Evolutionary conservation across 495 filamentous ascomycete species (phyloP), one percentile per base, ranked within the genome.

Genomic region (Usnea hakonensis): DNA sequence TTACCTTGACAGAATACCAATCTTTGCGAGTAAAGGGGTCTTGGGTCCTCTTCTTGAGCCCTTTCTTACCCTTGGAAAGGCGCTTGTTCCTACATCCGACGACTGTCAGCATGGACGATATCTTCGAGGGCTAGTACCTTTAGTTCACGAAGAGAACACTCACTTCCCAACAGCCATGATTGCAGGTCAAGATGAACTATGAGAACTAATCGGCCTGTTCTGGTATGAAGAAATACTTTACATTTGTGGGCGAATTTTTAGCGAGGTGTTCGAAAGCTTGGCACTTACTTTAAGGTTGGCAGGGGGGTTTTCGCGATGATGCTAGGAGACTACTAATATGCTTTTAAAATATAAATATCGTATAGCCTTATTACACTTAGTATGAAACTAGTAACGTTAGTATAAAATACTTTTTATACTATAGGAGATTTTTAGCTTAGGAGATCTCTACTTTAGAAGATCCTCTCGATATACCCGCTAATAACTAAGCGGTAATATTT

Each of bases 51-150:
- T 98, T 98, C 90, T 98, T 98, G 73, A 98, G 86, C 76, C 94
- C 94, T 87, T 98, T 98, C 90, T 98, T 98, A 83, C 94, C 95
- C 84, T 98, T 98, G 57, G 94, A 97, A 82, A 98, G 85, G 78
- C 94, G 89, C 90, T 98, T 97, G 85, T 98, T 98, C 89, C 95
- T 98, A 73, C 17, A n/a, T n/a, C n/a, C n/a, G 19, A 37, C 64
- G 59, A 65, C 36, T 35, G 70, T 71, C 54, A 73, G 67, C 44
- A 62, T 5, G 11, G 23, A 19, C 36, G 59, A 70, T 36, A 28
- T 13, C 21, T 30, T 61, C 8, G 62, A 67, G 57, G 61, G 10
- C 54, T 48, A 35, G 21, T 57, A 58, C 58, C 55, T 52, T 44
- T 46, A 13, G 28, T 23, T 17, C 5, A 28, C 17, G 10, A 14